Evolutionary conservation across 345 rosid genomes (phyloP), one percentile per base, ranked within the genome.

Genomic region (Lumnitzera racemosa): DNA sequence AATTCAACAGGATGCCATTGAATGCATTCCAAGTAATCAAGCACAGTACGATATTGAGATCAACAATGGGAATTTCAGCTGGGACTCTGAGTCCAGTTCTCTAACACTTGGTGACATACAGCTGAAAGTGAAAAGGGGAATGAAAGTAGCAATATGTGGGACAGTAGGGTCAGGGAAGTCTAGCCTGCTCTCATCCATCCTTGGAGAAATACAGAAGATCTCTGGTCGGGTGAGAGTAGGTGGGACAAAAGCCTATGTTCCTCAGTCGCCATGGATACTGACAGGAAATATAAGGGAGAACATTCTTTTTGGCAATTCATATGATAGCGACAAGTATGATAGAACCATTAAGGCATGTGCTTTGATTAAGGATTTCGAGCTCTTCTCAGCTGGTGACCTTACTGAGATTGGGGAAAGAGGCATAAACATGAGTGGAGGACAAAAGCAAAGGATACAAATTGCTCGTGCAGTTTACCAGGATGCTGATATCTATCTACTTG

Each of bases 381-480:
- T 81, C 24, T 88, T 91, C 79, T 77, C 87, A 16, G 74, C 76
- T 17, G 89, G 95, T 24, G 96, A 91, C 80, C 53, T 84, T 46
- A 91, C 95, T 10, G 95, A 86, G 82, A 91, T 91, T 65, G 98
- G 98, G 49, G 98, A 91, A 69, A 79, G 98, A 74, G 98, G 98
- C 31, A 89, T 91, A 47, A 91, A 91, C 71, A 84, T 91, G 98
- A 91, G 98, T 64, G 98, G 98, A 24, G 98, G 98, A 68, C 96
- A 91, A 71, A 91, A 91, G 68, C 98, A 91, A 70, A 79, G 98
- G 74, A 86, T 89, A 69, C 98, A 91, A 59, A 83, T 91, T 70
- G 95, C 98, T 59, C 87, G 95, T 17, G 96, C 98, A 16, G 87
- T 83, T 67, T 91, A 91, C 72, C 92, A 91, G 57, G 84, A 91